phyloP scores from a whole-genome alignment of 176 grass and related monocot genomes.

The Cenchrus americanus region DNA sequence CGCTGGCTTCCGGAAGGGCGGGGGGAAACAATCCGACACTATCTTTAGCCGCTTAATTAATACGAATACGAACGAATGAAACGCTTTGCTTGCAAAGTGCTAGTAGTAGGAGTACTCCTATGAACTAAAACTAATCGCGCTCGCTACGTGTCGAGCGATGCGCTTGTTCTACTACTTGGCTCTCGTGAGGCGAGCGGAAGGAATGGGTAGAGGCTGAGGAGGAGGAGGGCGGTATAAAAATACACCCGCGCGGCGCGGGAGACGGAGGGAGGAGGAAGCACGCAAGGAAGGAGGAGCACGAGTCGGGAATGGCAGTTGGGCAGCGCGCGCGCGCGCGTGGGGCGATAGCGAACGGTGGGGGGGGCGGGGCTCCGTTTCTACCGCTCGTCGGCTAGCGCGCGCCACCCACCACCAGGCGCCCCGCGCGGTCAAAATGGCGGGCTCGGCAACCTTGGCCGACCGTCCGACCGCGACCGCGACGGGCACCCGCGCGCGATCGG shows the following conservation, averaged over 20 bases:
- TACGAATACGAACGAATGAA: neutral
- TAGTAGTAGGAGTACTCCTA: no score
- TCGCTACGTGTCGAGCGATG: neutral
- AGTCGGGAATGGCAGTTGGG: neutral
- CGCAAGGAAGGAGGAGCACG: conserved; percentile 45
- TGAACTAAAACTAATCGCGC: neutral
- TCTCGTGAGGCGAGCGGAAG: neutral
- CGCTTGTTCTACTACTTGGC: neutral
- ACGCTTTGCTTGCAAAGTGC: neutral
- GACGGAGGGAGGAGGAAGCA: conserved; percentile 29
- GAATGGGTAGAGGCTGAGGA: neutral
- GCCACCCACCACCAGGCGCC: neutral
- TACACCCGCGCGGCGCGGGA: neutral
- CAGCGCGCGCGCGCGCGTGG: neutral
- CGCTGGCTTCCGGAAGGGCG: neutral
- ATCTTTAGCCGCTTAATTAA: neutral
- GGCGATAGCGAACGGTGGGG: conserved; percentile 35
- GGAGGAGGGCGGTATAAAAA: conserved; percentile 31
- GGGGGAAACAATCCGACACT: neutral
- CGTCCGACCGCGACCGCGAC: conserved; percentile 46
- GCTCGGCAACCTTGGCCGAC: neutral
- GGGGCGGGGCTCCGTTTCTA: neutral
- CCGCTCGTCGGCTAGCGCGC: neutral
- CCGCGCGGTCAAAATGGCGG: conserved; percentile 27
- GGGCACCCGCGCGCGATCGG: neutral